Conservation (phyloP, 352 stramenopile species). For the Globisporangium spiculum region DNA sequence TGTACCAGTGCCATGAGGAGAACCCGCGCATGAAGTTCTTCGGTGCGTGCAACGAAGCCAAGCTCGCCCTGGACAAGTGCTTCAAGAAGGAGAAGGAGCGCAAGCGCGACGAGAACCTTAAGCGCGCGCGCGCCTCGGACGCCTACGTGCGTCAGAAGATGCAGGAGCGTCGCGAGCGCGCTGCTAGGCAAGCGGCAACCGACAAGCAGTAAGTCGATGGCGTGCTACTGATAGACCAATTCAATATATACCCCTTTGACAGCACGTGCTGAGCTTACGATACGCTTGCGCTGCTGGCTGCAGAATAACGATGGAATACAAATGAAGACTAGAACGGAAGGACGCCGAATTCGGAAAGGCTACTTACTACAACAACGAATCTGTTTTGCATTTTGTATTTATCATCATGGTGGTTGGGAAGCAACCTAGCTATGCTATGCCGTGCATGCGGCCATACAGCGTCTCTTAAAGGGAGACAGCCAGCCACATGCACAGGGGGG, state of each 20-base stretch:
- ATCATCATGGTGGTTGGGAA: background rate
- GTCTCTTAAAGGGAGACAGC: background rate
- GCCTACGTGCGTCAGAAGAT: conserved; percentile 78
- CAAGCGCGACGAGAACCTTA: conserved; percentile 62
- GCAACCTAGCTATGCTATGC: background rate
- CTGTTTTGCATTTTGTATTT: background rate
- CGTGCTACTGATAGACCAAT: background rate
- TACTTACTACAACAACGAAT: background rate
- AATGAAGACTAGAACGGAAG: background rate
- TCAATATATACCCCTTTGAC: background rate
- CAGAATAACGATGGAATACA: background rate
- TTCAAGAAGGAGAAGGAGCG: conserved; percentile 71
- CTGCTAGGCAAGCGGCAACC: conserved; percentile 18
- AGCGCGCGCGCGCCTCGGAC: conserved; percentile 60
- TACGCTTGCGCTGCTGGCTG: background rate
- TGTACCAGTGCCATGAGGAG: conserved; percentile 69
- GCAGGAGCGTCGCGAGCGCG: conserved; percentile 57
- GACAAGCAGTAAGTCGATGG: background rate
- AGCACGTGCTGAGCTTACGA: background rate
- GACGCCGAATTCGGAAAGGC: conserved; percentile 1
- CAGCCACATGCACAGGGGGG: background rate
- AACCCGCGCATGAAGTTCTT: conserved; percentile 81
- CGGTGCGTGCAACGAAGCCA: conserved; percentile 65
- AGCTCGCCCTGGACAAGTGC: conserved; percentile 75
- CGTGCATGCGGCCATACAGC: background rate